A percentile compares a stretch with the other conserved stretches of the same genome.
phyloP scores from a whole-genome alignment of 495 filamentous ascomycete genomes.

The Penicillium cinerascens region DNA sequence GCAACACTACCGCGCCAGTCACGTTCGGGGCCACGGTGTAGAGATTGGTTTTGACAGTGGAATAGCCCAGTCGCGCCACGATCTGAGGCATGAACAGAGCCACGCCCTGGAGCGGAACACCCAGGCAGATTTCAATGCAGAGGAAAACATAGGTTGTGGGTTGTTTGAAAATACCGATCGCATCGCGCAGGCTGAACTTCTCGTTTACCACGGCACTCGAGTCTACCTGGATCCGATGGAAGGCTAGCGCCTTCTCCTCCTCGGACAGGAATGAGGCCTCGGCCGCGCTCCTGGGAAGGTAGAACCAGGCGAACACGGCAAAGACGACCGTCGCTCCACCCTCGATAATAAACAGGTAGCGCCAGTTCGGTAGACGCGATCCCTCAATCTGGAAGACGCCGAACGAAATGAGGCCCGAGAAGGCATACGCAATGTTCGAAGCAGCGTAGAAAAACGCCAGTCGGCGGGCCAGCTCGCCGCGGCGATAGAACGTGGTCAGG shows the following conservation, averaged over 20 bases:
- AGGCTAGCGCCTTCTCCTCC: slow-evolving; percentile 63
- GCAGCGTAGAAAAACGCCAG: slow-evolving; percentile 75
- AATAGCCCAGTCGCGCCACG: slow-evolving; percentile 56
- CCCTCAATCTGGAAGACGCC: slow-evolving; percentile 70
- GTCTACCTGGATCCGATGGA: slow-evolving; percentile 67
- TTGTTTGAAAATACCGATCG: slow-evolving; percentile 57
- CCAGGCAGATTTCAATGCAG: slow-evolving; percentile 66
- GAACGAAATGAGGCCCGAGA: slow-evolving; percentile 66
- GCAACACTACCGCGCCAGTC: slow-evolving; percentile 61
- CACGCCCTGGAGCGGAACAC: slow-evolving; percentile 67
- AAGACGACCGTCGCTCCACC: slow-evolving; percentile 61
- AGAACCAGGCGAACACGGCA: slow-evolving; percentile 61
- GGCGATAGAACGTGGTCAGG: slow-evolving; percentile 62
- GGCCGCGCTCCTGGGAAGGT: slow-evolving; percentile 59
- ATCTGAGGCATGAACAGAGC: slow-evolving; percentile 70
- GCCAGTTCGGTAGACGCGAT: slow-evolving; percentile 51
- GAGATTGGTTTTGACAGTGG: slow-evolving; percentile 65
- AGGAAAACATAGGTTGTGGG: slow-evolving; percentile 59
- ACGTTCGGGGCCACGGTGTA: slow-evolving; percentile 71
- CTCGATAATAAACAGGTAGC: slow-evolving; percentile 73
- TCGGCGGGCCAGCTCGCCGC: slow-evolving; percentile 70
- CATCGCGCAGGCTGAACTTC: slow-evolving; percentile 59
- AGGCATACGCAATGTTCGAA: slow-evolving; percentile 65
- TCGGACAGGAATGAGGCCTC: slow-evolving; percentile 58
- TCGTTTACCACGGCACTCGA: slow-evolving; percentile 67